Base-by-base conservation (phyloP, 768 basidiomycete species). In the Chalciporus sphaerocephalus region DNA sequence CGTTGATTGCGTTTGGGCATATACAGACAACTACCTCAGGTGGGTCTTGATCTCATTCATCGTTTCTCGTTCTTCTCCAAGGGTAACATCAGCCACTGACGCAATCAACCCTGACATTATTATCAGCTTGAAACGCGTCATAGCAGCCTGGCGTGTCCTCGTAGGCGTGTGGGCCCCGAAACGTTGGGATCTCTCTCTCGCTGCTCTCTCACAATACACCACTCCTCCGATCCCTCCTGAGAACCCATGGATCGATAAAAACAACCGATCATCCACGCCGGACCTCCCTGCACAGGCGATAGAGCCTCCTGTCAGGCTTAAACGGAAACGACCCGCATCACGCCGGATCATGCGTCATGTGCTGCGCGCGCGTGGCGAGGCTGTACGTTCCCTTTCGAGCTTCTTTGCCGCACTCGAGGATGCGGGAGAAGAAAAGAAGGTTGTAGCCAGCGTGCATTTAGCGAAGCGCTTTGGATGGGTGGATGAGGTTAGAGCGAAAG, bases 81-180 rank as follows among this genome's bases (percentile, higher is more conserved):
- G 52, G 58, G 50, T 47, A 36, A 22, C 25, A 33, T 38, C 36
- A 50, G 48, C 52, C 55, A 42, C 48, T 50, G 51, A 54, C 48
- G 61, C 59, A 49, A 40, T 13, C 17, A 24, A 48, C 46, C 40
- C 47, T 56, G 37, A 16, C 8, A 44, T 28, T 11, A 44, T 28
- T 33, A 32, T 18, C 58, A 92, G 92, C 23, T 80, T 83, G 39
- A 95, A 93, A 67, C 88, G 87, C 33, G 76, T 95, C 38, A 74
- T 87, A 15, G 90, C 94, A 5, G 83, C 93, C n/a, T 99, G 95
- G 93, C 84, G 92, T 43, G 83, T 96, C n/a, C 78, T 99, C 12
- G 79, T 97, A 52, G 96, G 94, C 6, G 81, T 98, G 11, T 98
- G 96, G 96, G 76, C 78, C 1, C 93, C 94, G 5, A 83, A 79